Conservation (phyloP, 352 stramenopile species). For the Globisporangium barbulae region DNA sequence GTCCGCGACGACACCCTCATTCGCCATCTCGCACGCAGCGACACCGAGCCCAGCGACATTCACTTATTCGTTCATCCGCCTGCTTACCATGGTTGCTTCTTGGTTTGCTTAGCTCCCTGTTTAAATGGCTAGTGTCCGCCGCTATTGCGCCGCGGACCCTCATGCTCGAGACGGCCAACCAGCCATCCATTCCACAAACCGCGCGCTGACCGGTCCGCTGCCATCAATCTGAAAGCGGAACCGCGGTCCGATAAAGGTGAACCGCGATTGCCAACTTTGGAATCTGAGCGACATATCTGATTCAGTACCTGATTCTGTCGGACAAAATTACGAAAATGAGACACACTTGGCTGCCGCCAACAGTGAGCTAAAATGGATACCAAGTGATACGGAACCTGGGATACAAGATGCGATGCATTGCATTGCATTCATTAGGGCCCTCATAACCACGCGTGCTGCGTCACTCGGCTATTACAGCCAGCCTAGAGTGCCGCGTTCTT, state of each 20-base stretch:
- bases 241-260: neutral
- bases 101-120: conserved; percentile 81
- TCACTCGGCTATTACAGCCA: neutral
- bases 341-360: no score
- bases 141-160: conserved; percentile 18
- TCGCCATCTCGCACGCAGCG: neutral
- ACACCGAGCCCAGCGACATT: neutral
- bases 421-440: neutral
- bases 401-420: neutral
- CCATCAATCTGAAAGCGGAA: conserved; percentile 4
- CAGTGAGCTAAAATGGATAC: neutral
- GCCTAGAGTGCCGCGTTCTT: conserved; percentile 51
- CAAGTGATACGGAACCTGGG: neutral
- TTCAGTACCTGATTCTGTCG: neutral
- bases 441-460: neutral
- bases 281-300: conserved; percentile 1
- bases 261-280: neutral
- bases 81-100: conserved; percentile 84
- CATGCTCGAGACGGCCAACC: conserved; percentile 19
- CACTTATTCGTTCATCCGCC: neutral
- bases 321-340: no score
- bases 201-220: conserved; percentile 1
- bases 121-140: conserved; percentile 65
- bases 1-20: neutral
- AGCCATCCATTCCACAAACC: conserved; percentile 40